Evolutionary conservation across 306 rosid genomes (phyloP).

Genomic region (Adenanthera pavonina): DNA sequence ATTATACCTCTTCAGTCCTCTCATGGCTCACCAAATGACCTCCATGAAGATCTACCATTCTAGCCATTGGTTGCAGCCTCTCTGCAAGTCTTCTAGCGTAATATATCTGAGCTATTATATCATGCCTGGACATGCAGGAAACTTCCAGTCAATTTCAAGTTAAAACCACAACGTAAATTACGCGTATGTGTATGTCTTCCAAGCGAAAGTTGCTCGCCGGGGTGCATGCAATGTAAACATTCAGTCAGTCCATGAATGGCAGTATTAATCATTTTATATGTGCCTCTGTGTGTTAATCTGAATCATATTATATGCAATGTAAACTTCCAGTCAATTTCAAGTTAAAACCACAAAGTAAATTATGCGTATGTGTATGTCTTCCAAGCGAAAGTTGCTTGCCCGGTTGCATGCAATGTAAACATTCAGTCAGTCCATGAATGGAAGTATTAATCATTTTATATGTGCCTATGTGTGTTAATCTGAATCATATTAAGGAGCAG

Average conservation of each 20-base stretch:
- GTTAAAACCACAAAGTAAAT: constrained; percentile 23
- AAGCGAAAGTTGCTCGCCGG: constrained; percentile 18
- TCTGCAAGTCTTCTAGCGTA: constrained; percentile 81
- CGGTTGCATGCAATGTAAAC: neutral
- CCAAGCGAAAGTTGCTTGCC: constrained; percentile 22
- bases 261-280: neutral
- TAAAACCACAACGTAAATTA: constrained; percentile 14
- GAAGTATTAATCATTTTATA: neutral
- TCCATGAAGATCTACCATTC: constrained; percentile 94
- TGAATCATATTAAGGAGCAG: constrained; percentile 17
- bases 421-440: neutral
- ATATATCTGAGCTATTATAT: constrained; percentile 84
- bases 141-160: constrained; percentile 32
- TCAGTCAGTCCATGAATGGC: neutral
- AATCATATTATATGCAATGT: neutral
- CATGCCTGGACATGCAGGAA: constrained; percentile 60
- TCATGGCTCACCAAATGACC: constrained; percentile 97
- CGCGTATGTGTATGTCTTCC: constrained; percentile 12
- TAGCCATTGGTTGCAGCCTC: constrained; percentile 81
- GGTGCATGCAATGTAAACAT: neutral
- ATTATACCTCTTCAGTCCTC: constrained; percentile 83
- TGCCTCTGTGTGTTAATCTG: neutral
- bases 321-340: constrained; percentile 33
- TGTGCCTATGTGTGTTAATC: neutral
- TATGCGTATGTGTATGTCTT: neutral